Evolutionary conservation across 2,329 filamentous ascomycete genomes (phyloP), one percentile per base, ranked within the genome.

Genomic region (Helotiales sp.): DNA sequence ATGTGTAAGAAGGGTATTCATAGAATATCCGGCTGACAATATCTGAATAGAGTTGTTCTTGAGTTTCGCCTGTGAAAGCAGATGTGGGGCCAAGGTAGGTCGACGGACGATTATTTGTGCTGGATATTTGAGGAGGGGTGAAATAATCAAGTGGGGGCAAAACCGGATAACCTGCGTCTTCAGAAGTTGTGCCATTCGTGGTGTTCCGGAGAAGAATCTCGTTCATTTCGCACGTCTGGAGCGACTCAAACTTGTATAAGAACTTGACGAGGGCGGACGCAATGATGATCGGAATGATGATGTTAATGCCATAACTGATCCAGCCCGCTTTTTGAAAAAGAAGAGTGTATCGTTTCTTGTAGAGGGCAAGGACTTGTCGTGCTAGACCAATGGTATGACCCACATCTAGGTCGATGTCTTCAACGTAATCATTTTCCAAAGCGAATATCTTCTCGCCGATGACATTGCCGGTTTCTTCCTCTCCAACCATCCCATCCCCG

Each of bases 341-440:
- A 28, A 91, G 86, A 0, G 83, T 86, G 59, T 83, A 79, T 65
- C 88, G 81, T 73, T 91, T 91, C 52, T 81, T 78, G 74, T 90
- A 88, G 30, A 91, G 78, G 2, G 89, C 84, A 75, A 82, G 81
- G 1, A 86, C 83, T 78, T 91, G 88, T 66, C 81, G 81, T 6
- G 81, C 72, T 74, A 89, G 83, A 1, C 82, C 81, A 30, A 88
- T 85, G 10, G 83, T 82, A 67, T 79, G 81, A 2, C 88, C 88
- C 20, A 85, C 84, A 40, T 82, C 81, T 65, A 84, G 84, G 63
- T 78, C 68, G 13, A 78, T 69, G 43, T 71, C 74, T 26, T 66
- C 67, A 15, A 70, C 69, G 28, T 69, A 68, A 43, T 72, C 70
- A 15, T 72, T 69, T 1, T 71, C 73, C 6, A 73, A 61, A 8